Conservation (phyloP, 2,329 filamentous ascomycete genomes). For the Pseudogymnoascus sp. region DNA sequence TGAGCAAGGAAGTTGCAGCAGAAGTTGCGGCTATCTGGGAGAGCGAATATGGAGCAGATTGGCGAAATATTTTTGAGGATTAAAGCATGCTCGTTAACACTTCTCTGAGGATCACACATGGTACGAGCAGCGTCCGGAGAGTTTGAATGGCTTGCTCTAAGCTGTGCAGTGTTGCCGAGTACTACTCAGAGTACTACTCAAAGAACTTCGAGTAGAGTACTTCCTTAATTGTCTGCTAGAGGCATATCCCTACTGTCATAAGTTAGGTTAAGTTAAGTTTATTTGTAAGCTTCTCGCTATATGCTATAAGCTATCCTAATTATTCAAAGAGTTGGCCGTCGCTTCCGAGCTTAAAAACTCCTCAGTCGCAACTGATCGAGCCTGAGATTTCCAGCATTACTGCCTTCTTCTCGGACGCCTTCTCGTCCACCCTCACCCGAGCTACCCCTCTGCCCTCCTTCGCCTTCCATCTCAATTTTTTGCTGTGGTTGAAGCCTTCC, state of each 20-base stretch:
- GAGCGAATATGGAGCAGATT: too few species aligned
- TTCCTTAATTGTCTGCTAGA: too few species aligned
- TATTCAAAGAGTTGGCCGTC: not conserved
- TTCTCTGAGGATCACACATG: too few species aligned
- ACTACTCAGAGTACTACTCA: too few species aligned
- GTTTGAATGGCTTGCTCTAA: too few species aligned
- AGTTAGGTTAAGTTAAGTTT: conserved; percentile 5
- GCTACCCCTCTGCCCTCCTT: not conserved
- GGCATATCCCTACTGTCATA: not conserved
- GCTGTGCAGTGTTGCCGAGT: too few species aligned
- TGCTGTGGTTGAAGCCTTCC: conserved; percentile 1
- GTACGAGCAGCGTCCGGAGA: too few species aligned
- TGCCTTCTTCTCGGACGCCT: not conserved
- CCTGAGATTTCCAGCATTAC: not conserved
- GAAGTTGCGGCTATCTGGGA: too few species aligned
- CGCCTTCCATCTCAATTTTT: not conserved
- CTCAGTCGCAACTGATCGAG: not conserved
- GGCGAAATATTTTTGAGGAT: too few species aligned
- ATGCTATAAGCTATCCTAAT: conserved; percentile 9
- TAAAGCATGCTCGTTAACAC: too few species aligned
- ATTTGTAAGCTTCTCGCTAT: conserved; percentile 7
- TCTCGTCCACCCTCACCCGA: not conserved
- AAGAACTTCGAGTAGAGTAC: too few species aligned
- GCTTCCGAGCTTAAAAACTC: not conserved
- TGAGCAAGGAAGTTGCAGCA: too few species aligned